Conservation (phyloP, 2,329 filamentous ascomycete species). For the Cercospora sp. region DNA sequence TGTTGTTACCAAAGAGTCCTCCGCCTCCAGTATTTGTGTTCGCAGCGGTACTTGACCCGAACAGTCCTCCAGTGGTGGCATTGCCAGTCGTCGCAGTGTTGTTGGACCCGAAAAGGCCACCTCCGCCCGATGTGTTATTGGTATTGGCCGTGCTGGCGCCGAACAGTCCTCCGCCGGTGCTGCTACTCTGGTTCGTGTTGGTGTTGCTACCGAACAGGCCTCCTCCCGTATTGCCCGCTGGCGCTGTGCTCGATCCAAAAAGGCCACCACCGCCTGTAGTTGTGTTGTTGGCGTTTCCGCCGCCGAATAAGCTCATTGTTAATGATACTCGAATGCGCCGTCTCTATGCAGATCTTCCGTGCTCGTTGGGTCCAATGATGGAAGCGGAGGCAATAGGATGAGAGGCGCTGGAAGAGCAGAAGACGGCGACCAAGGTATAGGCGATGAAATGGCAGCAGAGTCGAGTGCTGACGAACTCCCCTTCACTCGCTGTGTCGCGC, state of each 20-base stretch:
- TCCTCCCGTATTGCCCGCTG: constrained; percentile 14
- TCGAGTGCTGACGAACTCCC: not conserved
- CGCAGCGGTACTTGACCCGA: constrained; percentile 14
- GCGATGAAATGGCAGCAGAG: not conserved
- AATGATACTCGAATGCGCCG: constrained; percentile 10
- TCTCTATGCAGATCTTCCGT: constrained; percentile 6
- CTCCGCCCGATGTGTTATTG: constrained; percentile 8
- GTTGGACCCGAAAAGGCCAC: constrained; percentile 13
- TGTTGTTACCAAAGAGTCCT: constrained; percentile 20
- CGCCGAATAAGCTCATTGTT: constrained; percentile 32
- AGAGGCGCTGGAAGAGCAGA: not conserved
- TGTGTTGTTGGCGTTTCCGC: constrained; percentile 6
- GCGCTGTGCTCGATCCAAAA: constrained; percentile 13
- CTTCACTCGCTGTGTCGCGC: constrained; percentile 6
- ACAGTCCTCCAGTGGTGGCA: constrained; percentile 5
- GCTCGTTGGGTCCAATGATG: not conserved
- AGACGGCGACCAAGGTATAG: not conserved
- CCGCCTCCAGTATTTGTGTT: constrained; percentile 5
- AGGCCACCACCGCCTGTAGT: constrained; percentile 9
- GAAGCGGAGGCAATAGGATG: not conserved
- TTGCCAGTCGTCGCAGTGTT: constrained; percentile 6
- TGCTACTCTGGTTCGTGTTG: constrained; percentile 15
- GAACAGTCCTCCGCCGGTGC: constrained; percentile 37
- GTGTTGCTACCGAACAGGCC: constrained; percentile 21
- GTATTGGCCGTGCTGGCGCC: constrained; percentile 24